Conservation (phyloP, 805 yeast genomes). For the Brettanomyces sp. region DNA sequence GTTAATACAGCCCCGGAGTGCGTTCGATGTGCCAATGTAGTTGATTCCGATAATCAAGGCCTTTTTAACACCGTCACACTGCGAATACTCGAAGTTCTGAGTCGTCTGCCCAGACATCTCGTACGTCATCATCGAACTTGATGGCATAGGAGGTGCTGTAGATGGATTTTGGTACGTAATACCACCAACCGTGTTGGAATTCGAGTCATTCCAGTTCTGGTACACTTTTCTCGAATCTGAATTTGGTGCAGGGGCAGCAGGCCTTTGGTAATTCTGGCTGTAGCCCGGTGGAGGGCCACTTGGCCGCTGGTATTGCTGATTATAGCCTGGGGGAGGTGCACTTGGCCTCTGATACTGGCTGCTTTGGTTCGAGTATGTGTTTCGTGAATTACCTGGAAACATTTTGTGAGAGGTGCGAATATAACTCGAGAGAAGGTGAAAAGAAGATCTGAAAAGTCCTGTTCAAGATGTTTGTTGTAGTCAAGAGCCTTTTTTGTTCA, state of each 20-base stretch:
- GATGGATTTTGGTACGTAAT: slow-evolving; percentile 14
- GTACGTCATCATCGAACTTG: slow-evolving; percentile 11
- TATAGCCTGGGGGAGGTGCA: slow-evolving; percentile 5
- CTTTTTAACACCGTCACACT: slow-evolving; percentile 63
- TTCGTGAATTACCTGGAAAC: slow-evolving; percentile 14
- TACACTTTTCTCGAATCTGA: not conserved
- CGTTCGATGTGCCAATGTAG: slow-evolving; percentile 55
- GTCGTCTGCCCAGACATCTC: slow-evolving; percentile 24
- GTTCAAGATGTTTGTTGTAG: no score
- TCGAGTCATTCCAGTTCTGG: not conserved
- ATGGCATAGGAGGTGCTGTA: slow-evolving; percentile 15
- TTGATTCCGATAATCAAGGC: slow-evolving; percentile 75
- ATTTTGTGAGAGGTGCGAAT: not conserved
- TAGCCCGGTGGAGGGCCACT: slow-evolving; percentile 2
- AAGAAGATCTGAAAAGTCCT: no score
- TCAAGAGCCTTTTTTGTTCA: no score
- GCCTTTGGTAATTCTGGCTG: not conserved
- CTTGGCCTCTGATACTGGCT: not conserved
- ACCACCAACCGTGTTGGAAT: slow-evolving; percentile 2
- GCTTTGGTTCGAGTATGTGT: slow-evolving; percentile 4
- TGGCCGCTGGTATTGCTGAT: not conserved
- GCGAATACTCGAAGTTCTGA: slow-evolving; percentile 43
- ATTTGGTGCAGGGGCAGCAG: not conserved
- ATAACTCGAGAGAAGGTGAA: no score
- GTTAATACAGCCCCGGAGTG: slow-evolving; percentile 71